Percentiles rank a stretch among this genome's conserved stretches.
Conservation (phyloP, 129 eudicot genomes). For the Cynara cardunculus region DNA sequence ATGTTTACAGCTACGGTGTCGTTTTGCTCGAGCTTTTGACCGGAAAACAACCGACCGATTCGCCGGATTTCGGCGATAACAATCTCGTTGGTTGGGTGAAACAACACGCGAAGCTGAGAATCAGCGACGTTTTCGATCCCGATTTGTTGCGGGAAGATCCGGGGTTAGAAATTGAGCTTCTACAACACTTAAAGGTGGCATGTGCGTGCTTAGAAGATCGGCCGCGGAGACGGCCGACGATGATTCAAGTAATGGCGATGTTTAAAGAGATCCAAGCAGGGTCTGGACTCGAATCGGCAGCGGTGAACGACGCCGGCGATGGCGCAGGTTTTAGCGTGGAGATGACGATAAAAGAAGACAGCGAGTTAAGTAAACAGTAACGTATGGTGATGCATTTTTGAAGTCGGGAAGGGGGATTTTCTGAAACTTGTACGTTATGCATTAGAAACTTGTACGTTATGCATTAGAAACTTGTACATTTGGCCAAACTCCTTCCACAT, state of each 20-base stretch:
- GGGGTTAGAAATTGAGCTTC: constrained; percentile 50
- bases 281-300: constrained; percentile 49
- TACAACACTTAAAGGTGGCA: constrained; percentile 67
- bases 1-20: constrained; percentile 74
- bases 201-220: constrained; percentile 79
- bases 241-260: constrained; percentile 83
- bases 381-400: not conserved
- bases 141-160: constrained; percentile 56
- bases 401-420: not conserved
- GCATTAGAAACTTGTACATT: not conserved
- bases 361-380: constrained; percentile 39
- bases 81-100: constrained; percentile 85
- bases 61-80: constrained; percentile 73
- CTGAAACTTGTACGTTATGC: no score
- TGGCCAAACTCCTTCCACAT: not conserved
- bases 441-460: constrained; percentile 5
- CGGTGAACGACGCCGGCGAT: constrained; percentile 29
- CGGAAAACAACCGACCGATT: constrained; percentile 66
- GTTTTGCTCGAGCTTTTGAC: constrained; percentile 72
- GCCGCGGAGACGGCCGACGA: constrained; percentile 64
- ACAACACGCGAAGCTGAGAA: constrained; percentile 47
- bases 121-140: constrained; percentile 64
- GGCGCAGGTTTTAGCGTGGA: constrained; percentile 43
- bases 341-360: constrained; percentile 77
- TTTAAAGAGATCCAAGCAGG: constrained; percentile 85